Percentiles rank a stretch among this genome's conserved stretches.
Conservation (phyloP, 2,329 filamentous ascomycete species). For the Neofusicoccum cordaticola region DNA sequence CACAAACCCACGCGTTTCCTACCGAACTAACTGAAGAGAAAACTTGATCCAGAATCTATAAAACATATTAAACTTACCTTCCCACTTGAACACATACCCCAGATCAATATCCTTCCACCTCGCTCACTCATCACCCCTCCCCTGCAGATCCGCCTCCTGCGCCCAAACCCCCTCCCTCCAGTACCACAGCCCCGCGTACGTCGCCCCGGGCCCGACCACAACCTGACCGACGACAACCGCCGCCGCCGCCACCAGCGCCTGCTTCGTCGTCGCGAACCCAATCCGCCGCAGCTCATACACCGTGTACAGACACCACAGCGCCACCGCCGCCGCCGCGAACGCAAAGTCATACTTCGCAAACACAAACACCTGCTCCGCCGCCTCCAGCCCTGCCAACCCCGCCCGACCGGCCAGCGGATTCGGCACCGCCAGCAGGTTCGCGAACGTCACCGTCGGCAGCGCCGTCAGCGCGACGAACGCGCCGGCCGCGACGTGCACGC, state of each 20-base stretch:
- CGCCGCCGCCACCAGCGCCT: neutral
- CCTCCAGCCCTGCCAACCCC: no score
- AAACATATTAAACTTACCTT: no score
- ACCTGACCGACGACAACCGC: conserved; percentile 2
- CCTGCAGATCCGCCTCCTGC: neutral
- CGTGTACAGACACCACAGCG: conserved; percentile 9
- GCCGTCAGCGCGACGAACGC: neutral
- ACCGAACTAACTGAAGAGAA: no score
- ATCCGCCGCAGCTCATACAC: conserved; percentile 13
- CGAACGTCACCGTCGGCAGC: no score
- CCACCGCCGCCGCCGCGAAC: neutral
- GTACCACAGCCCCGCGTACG: conserved; percentile 15
- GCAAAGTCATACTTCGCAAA: conserved; percentile 6
- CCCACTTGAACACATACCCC: no score
- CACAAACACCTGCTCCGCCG: neutral
- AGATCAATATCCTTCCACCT: no score
- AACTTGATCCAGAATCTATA: no score
- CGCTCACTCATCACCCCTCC: conserved; percentile 12
- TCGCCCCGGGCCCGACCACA: conserved; percentile 12
- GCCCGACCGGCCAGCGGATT: no score
- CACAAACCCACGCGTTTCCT: no score
- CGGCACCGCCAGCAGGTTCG: no score
- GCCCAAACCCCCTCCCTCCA: conserved; percentile 14
- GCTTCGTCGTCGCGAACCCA: conserved; percentile 4
- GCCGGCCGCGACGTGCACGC: neutral